Evolutionary conservation across 805 yeast genomes (phyloP).

Genomic region (Candida pseudoglaebosa): DNA sequence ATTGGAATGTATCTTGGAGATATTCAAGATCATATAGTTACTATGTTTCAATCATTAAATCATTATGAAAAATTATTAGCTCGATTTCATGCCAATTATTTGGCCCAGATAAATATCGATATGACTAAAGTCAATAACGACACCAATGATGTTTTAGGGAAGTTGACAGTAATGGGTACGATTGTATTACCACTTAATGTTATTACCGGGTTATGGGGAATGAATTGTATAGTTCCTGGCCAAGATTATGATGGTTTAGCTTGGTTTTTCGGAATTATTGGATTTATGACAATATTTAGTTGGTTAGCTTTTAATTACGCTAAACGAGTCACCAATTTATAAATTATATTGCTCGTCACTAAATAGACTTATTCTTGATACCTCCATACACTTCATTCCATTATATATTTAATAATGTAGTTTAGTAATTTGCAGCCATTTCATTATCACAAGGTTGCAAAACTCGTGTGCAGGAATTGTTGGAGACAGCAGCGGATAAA

Average conservation of each 20-base stretch:
- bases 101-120: conserved; percentile 95
- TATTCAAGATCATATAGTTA: conserved; percentile 95
- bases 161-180: conserved; percentile 90
- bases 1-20: conserved; percentile 95
- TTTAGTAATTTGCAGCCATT: too few relatives aligned
- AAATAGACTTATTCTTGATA: too few relatives aligned
- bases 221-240: conserved; percentile 97
- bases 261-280: conserved; percentile 40
- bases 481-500: too few relatives aligned
- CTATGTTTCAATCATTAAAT: conserved; percentile 93
- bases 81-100: conserved; percentile 90
- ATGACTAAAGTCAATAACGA: conserved; percentile 97
- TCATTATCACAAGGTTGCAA: too few relatives aligned
- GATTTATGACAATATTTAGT: conserved; percentile 32
- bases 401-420: too few relatives aligned
- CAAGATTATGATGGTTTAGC: conserved; percentile 47
- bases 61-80: conserved; percentile 94
- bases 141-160: conserved; percentile 93
- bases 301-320: conserved; percentile 39
- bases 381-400: too few relatives aligned
- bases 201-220: conserved; percentile 97
- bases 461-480: background rate
- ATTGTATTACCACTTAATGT: conserved; percentile 93
- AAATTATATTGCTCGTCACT: too few relatives aligned
- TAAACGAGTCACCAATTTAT: conserved; percentile 35